Evolutionary conservation across 768 basidiomycete species (phyloP).

Genomic region (Cystobasidium tubakii): DNA sequence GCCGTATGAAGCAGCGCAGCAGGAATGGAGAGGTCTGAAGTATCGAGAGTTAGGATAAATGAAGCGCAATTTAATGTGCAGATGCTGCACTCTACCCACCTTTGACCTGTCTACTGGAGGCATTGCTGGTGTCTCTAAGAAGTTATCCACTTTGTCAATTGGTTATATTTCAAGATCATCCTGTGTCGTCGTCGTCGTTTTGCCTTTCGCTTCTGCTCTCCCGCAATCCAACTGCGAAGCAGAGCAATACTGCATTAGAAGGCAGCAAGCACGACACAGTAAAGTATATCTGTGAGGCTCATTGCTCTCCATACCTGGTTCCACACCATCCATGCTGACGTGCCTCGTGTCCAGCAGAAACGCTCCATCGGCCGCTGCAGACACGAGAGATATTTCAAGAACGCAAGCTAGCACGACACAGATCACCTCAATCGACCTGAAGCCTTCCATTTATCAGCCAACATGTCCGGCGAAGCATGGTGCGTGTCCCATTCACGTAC

Average conservation of each 20-base stretch:
- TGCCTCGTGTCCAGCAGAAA: too few species aligned
- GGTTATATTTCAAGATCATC: neutral
- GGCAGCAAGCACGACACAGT: too few species aligned
- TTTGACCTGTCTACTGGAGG: constrained; percentile 39
- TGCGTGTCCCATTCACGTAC: neutral
- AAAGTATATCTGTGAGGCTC: too few species aligned
- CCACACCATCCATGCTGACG: too few species aligned
- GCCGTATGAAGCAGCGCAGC: constrained; percentile 41
- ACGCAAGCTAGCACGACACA: too few species aligned
- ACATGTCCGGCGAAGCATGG: constrained; percentile 39
- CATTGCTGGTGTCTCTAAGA: neutral
- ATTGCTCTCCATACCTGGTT: too few species aligned
- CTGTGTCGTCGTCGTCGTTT: neutral
- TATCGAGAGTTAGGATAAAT: neutral
- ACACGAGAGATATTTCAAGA: too few species aligned
- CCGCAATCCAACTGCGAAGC: too few species aligned
- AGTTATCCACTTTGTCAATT: neutral
- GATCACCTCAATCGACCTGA: too few species aligned
- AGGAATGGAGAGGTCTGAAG: constrained; percentile 43
- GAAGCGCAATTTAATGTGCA: neutral
- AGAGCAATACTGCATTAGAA: too few species aligned
- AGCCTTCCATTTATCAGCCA: neutral
- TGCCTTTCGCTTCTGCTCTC: neutral
- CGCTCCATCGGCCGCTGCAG: too few species aligned
- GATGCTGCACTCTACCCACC: constrained; percentile 3